phyloP scores from a whole-genome alignment of 768 basidiomycete species.

The Hortiboletus campestris region DNA sequence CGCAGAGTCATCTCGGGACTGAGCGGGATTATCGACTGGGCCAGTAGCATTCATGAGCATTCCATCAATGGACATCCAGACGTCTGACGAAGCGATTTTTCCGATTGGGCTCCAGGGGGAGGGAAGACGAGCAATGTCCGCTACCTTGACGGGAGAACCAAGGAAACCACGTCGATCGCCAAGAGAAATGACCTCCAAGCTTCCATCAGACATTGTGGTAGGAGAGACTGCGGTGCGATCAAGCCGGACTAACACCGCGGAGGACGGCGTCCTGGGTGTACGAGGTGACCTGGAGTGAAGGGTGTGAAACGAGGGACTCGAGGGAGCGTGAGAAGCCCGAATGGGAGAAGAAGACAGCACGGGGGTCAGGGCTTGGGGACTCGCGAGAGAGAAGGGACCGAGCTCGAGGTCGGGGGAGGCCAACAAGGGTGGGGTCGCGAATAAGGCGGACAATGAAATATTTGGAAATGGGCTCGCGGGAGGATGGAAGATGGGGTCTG shows the following conservation, averaged over 20 bases:
- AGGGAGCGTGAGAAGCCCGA: no score
- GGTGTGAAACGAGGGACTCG: constrained; percentile 4
- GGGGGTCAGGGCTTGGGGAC: neutral
- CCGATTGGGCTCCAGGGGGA: constrained; percentile 32
- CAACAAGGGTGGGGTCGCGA: constrained; percentile 8
- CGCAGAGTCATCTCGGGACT: neutral
- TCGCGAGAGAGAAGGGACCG: neutral
- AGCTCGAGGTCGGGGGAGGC: neutral
- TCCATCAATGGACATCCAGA: constrained; percentile 28
- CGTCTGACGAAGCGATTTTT: neutral
- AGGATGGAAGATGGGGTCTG: constrained; percentile 12
- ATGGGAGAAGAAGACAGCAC: no score
- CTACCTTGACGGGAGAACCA: neutral
- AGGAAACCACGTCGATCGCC: neutral
- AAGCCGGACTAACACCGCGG: constrained; percentile 14
- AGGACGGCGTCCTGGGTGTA: constrained; percentile 13
- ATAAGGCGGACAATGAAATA: constrained; percentile 21
- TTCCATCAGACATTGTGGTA: constrained; percentile 24
- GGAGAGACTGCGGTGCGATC: constrained; percentile 26
- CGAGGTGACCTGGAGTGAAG: constrained; percentile 2
- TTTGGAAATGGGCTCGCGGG: constrained; percentile 15
- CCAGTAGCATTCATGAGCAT: constrained; percentile 16
- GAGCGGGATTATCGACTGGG: neutral
- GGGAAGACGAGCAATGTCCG: constrained; percentile 15
- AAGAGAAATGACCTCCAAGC: constrained; percentile 24